phyloP scores from a whole-genome alignment of 768 basidiomycete species.

The Termitomyces sp. region DNA sequence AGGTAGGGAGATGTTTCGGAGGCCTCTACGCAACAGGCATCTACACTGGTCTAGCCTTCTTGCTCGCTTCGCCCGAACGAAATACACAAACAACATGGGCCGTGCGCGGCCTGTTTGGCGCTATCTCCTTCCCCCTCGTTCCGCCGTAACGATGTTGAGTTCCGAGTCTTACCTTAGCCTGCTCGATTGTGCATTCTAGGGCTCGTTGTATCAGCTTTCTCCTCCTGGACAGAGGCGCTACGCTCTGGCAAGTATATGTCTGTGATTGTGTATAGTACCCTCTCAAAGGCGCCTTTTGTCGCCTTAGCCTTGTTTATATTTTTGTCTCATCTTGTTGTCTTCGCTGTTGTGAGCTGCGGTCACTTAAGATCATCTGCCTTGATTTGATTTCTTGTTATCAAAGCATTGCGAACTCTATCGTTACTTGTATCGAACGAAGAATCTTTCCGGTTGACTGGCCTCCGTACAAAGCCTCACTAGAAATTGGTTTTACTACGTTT shows the following conservation, averaged over 20 bases:
- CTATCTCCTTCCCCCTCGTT: too few relatives aligned
- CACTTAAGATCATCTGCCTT: background rate
- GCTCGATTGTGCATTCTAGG: background rate
- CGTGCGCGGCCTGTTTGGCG: too few relatives aligned
- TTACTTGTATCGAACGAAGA: background rate
- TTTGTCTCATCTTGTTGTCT: background rate
- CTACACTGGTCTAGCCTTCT: too few relatives aligned
- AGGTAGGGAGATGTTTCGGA: too few relatives aligned
- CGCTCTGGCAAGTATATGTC: background rate
- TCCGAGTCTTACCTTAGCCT: background rate
- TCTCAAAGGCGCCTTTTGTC: background rate
- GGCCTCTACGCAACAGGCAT: too few relatives aligned
- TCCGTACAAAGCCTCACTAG: background rate
- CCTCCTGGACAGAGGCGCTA: background rate
- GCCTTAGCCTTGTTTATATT: background rate
- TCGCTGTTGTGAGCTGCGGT: background rate
- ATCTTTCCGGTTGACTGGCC: background rate
- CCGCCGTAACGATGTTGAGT: background rate
- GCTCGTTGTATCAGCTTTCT: background rate
- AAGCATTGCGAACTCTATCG: background rate
- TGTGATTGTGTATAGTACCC: background rate
- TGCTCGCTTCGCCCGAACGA: too few relatives aligned
- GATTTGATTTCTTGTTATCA: background rate
- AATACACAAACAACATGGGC: too few relatives aligned
- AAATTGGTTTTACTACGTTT: background rate